Percentiles rank a stretch among this genome's conserved stretches.
These are phyloP conservation scores for Scytalidium sp. DNA, from an alignment of 2,329 filamentous ascomycete genomes.

Conservation along the genomic window DNA sequence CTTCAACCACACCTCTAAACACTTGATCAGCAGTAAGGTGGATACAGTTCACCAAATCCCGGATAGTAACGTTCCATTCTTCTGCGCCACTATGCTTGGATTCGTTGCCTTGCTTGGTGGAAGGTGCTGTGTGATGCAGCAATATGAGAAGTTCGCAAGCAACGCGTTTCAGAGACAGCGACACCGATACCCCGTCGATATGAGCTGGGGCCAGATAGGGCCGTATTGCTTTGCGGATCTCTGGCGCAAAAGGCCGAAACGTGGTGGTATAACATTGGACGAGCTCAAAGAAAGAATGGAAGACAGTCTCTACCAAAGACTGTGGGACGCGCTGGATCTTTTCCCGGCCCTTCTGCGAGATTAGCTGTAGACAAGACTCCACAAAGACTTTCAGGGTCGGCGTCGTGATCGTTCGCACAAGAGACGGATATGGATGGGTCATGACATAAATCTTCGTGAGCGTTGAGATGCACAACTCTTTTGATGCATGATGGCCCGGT, in stretches of 20 bases:
- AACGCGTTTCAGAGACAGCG: constrained; percentile 50
- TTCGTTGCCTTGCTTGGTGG: background rate
- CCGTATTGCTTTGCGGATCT: constrained; percentile 61
- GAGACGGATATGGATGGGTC: constrained; percentile 76
- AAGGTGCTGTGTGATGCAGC: constrained; percentile 75
- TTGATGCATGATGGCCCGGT: constrained; percentile 71
- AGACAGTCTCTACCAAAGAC: constrained; percentile 61
- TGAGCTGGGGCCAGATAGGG: constrained; percentile 63
- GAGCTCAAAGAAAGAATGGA: constrained; percentile 68
- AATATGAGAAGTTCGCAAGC: constrained; percentile 65
- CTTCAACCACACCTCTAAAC: constrained; percentile 76
- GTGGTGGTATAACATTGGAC: constrained; percentile 80
- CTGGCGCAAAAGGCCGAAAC: constrained; percentile 71
- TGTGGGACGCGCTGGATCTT: constrained; percentile 38
- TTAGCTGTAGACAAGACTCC: constrained; percentile 67
- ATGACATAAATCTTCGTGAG: constrained; percentile 81
- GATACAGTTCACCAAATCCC: constrained; percentile 57
- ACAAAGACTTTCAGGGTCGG: constrained; percentile 75
- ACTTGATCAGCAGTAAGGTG: constrained; percentile 74
- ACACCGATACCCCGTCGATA: constrained; percentile 44
- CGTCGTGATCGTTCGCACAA: constrained; percentile 84
- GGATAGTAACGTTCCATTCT: constrained; percentile 73
- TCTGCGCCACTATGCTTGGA: constrained; percentile 69
- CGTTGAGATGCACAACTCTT: constrained; percentile 73
- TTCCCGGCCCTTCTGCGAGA: constrained; percentile 40